Conservation (phyloP, 306 rosid genomes). For the Amphicarpaea edgeworthii region DNA sequence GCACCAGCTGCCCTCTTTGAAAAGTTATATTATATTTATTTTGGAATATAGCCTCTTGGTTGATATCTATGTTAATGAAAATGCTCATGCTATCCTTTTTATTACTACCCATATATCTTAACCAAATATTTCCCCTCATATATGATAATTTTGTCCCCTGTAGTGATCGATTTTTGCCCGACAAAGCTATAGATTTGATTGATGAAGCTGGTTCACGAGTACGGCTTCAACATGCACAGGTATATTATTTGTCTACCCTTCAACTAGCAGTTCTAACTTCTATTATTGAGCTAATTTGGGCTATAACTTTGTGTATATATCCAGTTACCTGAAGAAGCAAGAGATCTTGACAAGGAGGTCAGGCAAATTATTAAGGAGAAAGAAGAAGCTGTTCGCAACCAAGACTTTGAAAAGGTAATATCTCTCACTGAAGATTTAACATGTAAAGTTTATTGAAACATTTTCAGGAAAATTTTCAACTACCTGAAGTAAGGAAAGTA, state of each 20-base stretch:
- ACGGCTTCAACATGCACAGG: slow-evolving; percentile 96
- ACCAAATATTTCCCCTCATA: slow-evolving; percentile 27
- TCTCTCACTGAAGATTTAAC: slow-evolving; percentile 8
- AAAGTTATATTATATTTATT: background rate
- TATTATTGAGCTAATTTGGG: slow-evolving; percentile 40
- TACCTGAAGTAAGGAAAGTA: slow-evolving; percentile 10
- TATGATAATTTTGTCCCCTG: slow-evolving; percentile 33
- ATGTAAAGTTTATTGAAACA: slow-evolving; percentile 13
- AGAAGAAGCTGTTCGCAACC: slow-evolving; percentile 92
- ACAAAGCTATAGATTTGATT: slow-evolving; percentile 95
- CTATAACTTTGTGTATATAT: slow-evolving; percentile 39
- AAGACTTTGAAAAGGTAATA: slow-evolving; percentile 94
- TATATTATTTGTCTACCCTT: slow-evolving; percentile 38
- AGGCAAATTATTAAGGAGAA: slow-evolving; percentile 95
- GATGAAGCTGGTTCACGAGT: slow-evolving; percentile 99
- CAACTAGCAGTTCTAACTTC: slow-evolving; percentile 16
- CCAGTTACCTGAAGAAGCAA: slow-evolving; percentile 95
- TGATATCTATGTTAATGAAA: slow-evolving; percentile 16
- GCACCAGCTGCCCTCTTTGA: background rate
- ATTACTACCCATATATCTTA: slow-evolving; percentile 18
- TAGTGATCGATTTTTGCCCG: slow-evolving; percentile 98
- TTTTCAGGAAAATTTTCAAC: slow-evolving; percentile 27
- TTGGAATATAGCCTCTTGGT: background rate
- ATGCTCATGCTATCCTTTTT: slow-evolving; percentile 8
- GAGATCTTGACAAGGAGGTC: slow-evolving; percentile 90